Base-by-base conservation (phyloP, 345 rosid genomes). In the Turnera subulata region DNA sequence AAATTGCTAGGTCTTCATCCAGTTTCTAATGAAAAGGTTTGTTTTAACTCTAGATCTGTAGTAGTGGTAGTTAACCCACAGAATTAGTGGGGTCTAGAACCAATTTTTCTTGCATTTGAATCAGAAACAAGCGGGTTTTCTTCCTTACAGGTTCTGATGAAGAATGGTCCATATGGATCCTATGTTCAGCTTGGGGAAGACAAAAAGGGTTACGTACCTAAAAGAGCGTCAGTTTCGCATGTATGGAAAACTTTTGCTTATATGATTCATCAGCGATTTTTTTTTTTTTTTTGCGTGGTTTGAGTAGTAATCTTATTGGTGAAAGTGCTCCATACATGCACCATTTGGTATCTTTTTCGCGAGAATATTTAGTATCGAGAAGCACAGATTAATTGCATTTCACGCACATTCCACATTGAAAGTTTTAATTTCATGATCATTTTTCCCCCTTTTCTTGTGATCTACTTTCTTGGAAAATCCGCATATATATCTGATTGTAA, bases 111-210 rank as follows among this genome's bases (percentile, higher is more conserved):
- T 25, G 21, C 49, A 33, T 40, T 35, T 21, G 20, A 59, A 43
- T 50, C 63, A 56, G 50, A 21, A 16, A 60, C 47, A 11, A 8
- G 29, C 19, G 12, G 11, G 9, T 47, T 22, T 15, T 35, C 21
- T n/a, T 32, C 19, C 25, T 53, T 56, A 44, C 79, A 93, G 99
- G 61, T 89, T 78, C 73, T 93, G 59, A 71, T 93, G 56, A 93
- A 87, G 83, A 85, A 73, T 56, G 99, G 99, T 61, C 99, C 99
- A 35, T 93, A 89, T 60, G 99, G 99, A 70, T 53, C 50, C 73
- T 89, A 93, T 61, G 78, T 93, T 60, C 99, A 93, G 75, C 96
- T 93, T 57, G 97, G 97, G 33, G 97, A 93, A 62, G 90, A 89
- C 66, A 87, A 78, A 68, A 84, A 60, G 32, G 94, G 88, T 42